Conservation (phyloP, 2,329 filamentous ascomycete species). For the Thermoascus crustaceus region DNA sequence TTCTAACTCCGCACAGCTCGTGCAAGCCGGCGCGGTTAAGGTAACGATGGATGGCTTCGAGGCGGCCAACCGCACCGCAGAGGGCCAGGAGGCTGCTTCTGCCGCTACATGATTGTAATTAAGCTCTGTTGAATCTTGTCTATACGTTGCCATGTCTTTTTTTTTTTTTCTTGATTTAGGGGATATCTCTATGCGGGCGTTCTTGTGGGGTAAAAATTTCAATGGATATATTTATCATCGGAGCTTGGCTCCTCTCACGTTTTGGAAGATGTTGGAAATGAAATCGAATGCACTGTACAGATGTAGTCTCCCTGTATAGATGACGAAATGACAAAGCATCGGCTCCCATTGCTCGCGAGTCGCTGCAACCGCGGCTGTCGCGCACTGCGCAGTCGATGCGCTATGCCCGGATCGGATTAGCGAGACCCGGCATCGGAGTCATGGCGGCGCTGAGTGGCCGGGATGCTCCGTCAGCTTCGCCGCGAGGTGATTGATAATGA, state of each 20-base stretch:
- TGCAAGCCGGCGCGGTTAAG: constrained; percentile 87
- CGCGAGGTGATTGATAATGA: too few relatives aligned
- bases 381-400: too few relatives aligned
- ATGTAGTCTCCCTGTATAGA: too few relatives aligned
- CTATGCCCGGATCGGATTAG: background rate
- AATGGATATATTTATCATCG: too few relatives aligned
- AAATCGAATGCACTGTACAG: too few relatives aligned
- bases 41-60: constrained; percentile 77
- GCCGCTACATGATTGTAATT: constrained; percentile 1
- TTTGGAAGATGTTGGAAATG: too few relatives aligned
- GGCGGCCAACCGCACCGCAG: constrained; percentile 37
- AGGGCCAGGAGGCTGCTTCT: background rate
- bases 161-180: too few relatives aligned
- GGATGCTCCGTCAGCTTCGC: too few relatives aligned
- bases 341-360: too few relatives aligned
- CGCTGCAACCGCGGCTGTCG: background rate
- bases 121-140: constrained; percentile 2
- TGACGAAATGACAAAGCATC: too few relatives aligned
- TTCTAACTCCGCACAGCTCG: constrained; percentile 50
- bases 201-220: background rate
- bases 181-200: too few relatives aligned
- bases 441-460: background rate
- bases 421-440: background rate
- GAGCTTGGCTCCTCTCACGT: too few relatives aligned
- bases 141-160: background rate